Conservation (phyloP, 2,329 filamentous ascomycete genomes). For the Fusarium foetens region DNA sequence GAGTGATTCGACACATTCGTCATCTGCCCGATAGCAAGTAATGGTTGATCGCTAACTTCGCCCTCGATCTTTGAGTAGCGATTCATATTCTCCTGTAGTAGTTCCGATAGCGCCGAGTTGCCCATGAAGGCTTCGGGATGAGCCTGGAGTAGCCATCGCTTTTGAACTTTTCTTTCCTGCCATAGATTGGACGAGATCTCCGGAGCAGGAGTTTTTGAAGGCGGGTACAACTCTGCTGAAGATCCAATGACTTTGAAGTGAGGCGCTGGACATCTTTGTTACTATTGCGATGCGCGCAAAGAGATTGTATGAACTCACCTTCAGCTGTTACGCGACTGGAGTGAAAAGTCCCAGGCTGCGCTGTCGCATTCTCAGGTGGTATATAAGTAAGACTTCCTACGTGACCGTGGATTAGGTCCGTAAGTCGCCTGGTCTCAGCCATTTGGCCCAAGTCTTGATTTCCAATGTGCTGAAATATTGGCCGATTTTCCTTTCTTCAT, state of each 20-base stretch:
- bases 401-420: slow-evolving; percentile 49
- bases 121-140: slow-evolving; percentile 62
- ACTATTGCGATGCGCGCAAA: slow-evolving; percentile 5
- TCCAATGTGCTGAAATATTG: slow-evolving; percentile 44
- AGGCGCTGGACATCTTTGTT: slow-evolving; percentile 41
- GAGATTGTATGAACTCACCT: slow-evolving; percentile 36
- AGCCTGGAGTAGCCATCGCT: slow-evolving; percentile 61
- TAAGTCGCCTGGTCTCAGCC: slow-evolving; percentile 50
- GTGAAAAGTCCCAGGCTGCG: slow-evolving; percentile 45
- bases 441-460: slow-evolving; percentile 49
- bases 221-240: slow-evolving; percentile 49
- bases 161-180: slow-evolving; percentile 51
- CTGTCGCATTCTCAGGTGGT: slow-evolving; percentile 35
- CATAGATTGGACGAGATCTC: slow-evolving; percentile 43
- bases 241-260: slow-evolving; percentile 48
- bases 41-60: slow-evolving; percentile 29
- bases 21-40: slow-evolving; percentile 68
- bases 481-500: slow-evolving; percentile 48
- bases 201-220: slow-evolving; percentile 44
- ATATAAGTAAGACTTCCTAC: slow-evolving; percentile 49
- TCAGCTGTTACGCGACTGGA: slow-evolving; percentile 45
- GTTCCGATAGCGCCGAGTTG: slow-evolving; percentile 45
- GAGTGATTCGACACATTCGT: slow-evolving; percentile 51
- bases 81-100: slow-evolving; percentile 52
- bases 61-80: slow-evolving; percentile 46